Evolutionary conservation across 148 eudicot genomes (phyloP), one percentile per base, ranked within the genome.

Genomic region (Vaccinium macrocarpon): DNA sequence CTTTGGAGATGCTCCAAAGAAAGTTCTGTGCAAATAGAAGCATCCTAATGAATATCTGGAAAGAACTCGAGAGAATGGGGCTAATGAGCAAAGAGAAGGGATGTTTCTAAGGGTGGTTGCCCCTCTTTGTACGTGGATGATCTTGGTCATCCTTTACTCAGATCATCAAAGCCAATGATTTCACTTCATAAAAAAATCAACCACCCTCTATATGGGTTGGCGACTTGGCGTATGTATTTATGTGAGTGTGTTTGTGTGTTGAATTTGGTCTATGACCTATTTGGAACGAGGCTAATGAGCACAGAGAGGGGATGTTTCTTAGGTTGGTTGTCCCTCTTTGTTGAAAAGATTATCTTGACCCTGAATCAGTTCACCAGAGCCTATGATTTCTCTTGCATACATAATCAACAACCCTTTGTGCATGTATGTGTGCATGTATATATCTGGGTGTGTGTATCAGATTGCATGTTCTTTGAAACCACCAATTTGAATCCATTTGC

Each of bases 21-120:
- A 55, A 55, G 59, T 55, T 55, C 1, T 55, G 19, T 55, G 59
- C 59, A 55, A 55, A 55, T 55, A 55, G 59, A 16, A 16, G 7
- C 18, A 57, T 8, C 5, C 19, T 5, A 55, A 55, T 14, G 59
- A 55, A 18, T 4, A 16, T 55, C 59, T 55, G 59, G 59, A 61
- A 59, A 19, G 66, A 61, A 64, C 71, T 64, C 6, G 0, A 59
- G 0, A 59, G 35, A 64, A 25, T 64, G 71, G 25, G 71, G 71
- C 71, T 64, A 64, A 9, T 64, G 23, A 9, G 15, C 71, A 64
- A 16, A 64, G 25, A 15, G 75, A 71, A 71, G 75, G 48, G 21
- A 27, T 71, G 46, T 71, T 71, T 32, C 75, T 29, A 32, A 71
- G 75, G 75, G 18, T 71, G 75, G 46, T 71, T 71, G 75, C 46